Evolutionary conservation across 257 asterid species (phyloP).

Genomic region (Solanum tacnaense): DNA sequence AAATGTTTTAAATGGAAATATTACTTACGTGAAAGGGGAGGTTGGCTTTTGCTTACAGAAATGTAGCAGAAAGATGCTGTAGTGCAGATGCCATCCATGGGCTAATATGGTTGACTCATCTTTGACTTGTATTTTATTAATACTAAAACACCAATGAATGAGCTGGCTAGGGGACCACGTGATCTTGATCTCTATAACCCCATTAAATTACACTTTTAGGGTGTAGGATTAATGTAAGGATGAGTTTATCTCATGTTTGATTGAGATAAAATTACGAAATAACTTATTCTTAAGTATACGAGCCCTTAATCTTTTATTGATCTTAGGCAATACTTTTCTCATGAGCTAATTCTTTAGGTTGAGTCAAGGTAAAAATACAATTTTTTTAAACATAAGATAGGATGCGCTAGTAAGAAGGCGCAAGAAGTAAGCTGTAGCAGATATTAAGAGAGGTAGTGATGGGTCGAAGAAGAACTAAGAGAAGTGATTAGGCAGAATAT

Average conservation of each 20-base stretch:
- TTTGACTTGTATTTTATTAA: constrained; percentile 17
- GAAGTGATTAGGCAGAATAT: no score
- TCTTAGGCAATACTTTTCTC: not conserved
- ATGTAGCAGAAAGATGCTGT: not conserved
- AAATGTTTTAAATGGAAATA: constrained; percentile 6
- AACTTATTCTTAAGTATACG: no score
- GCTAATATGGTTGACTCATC: constrained; percentile 13
- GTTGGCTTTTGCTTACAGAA: not conserved
- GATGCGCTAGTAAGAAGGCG: not conserved
- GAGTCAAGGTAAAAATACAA: not conserved
- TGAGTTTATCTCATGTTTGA: no score
- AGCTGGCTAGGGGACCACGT: constrained; percentile 21
- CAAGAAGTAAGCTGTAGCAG: not conserved
- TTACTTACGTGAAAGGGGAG: not conserved
- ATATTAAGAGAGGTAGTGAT: not conserved
- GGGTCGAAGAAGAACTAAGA: no score
- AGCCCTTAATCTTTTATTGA: not conserved
- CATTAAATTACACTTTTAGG: not conserved
- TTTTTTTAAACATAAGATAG: no score
- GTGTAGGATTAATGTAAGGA: no score
- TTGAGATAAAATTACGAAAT: no score
- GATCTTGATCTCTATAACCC: not conserved
- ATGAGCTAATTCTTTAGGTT: not conserved
- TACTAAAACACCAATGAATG: not conserved
- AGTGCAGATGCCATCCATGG: not conserved